phyloP scores from a whole-genome alignment of 129 eudicot species.

The Centella asiatica region DNA sequence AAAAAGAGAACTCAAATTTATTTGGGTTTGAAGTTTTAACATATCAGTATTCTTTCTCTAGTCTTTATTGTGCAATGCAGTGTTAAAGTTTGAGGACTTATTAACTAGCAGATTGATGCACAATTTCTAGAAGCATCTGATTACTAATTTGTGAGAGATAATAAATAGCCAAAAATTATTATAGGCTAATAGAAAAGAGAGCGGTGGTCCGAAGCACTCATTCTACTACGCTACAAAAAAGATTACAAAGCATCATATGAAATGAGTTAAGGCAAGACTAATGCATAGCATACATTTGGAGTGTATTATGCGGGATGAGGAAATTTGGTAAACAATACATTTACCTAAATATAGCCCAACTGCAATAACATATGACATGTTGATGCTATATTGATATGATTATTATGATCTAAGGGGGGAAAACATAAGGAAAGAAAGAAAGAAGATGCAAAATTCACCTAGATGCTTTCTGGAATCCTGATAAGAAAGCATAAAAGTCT shows the following conservation, averaged over 20 bases:
- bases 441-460: constrained; percentile 33
- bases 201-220: no score
- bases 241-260: background rate
- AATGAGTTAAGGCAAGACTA: background rate
- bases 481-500: constrained; percentile 55
- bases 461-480: constrained; percentile 83
- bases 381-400: background rate
- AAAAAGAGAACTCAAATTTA: no score
- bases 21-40: no score
- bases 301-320: background rate
- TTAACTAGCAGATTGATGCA: no score
- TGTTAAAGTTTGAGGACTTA: no score
- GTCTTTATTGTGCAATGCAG: no score
- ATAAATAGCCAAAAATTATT: no score
- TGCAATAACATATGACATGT: background rate
- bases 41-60: no score
- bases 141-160: no score
- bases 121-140: no score
- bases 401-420: background rate
- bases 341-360: background rate
- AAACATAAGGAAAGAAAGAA: background rate
- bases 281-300: background rate
- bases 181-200: no score
- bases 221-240: no score
- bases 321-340: background rate